Conservation (phyloP, 2,329 filamentous ascomycete species). For the Davidsoniella eucalypti region DNA sequence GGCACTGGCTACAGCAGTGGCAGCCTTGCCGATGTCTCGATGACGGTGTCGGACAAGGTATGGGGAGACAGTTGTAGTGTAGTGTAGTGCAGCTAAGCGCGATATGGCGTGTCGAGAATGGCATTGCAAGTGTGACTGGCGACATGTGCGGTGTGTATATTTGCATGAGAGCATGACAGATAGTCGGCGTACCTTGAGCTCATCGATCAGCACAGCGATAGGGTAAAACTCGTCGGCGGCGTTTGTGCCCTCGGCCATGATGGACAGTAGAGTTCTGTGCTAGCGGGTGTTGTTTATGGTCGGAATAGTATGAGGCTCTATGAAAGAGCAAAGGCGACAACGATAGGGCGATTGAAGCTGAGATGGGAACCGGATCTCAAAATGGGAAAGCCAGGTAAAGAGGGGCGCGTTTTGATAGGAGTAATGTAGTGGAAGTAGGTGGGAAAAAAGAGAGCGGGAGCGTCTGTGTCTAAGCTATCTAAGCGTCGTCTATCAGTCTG, state of each 20-base stretch:
- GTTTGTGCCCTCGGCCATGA: conserved; percentile 77
- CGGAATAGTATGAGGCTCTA: not conserved
- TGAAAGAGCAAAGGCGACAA: not conserved
- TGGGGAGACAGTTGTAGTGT: not conserved
- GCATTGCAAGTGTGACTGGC: too few species aligned
- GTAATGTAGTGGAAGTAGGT: not conserved
- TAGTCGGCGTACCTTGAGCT: conserved; percentile 63
- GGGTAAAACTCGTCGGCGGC: conserved; percentile 98
- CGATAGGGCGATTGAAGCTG: not conserved
- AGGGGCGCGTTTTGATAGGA: conserved; percentile 12
- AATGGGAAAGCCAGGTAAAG: conserved; percentile 8
- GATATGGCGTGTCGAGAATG: not conserved
- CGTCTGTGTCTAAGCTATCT: conserved; percentile 1
- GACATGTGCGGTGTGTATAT: not conserved
- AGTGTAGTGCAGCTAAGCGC: not conserved
- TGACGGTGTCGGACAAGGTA: not conserved
- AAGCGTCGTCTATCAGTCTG: not conserved
- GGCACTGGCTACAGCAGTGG: not conserved
- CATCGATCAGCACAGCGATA: conserved; percentile 98
- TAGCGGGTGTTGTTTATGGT: not conserved
- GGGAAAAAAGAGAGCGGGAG: not conserved
- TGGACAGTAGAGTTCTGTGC: conserved; percentile 19
- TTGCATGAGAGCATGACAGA: not conserved
- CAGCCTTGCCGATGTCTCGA: not conserved
- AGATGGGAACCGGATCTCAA: conserved; percentile 1